Conservation (phyloP, 768 basidiomycete species). For the Lentinula raphanica region DNA sequence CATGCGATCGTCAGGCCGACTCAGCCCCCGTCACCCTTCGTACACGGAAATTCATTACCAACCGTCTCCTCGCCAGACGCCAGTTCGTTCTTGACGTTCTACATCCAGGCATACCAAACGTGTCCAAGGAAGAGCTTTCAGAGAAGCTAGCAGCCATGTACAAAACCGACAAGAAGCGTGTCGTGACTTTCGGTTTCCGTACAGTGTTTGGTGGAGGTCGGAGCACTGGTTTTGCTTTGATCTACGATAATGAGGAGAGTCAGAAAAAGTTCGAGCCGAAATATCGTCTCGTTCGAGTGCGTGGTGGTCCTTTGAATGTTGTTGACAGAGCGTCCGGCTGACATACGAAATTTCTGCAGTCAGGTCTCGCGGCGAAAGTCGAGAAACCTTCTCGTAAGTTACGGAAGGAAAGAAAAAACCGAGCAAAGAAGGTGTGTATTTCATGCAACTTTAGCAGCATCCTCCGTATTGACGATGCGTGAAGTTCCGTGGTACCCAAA, state of each 20-base stretch:
- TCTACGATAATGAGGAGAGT: constrained; percentile 92
- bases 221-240: constrained; percentile 94
- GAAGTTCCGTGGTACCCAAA: constrained; percentile 93
- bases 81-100: constrained; percentile 95
- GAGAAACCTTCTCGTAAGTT: constrained; percentile 93
- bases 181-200: constrained; percentile 90
- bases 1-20: constrained; percentile 54
- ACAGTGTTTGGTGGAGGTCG: constrained; percentile 98
- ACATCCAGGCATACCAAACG: constrained; percentile 93
- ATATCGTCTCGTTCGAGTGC: constrained; percentile 88
- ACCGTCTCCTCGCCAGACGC: constrained; percentile 91
- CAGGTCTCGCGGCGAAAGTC: constrained; percentile 67
- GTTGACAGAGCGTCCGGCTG: not conserved
- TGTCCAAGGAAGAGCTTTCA: constrained; percentile 85
- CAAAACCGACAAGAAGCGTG: constrained; percentile 87
- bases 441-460: constrained; percentile 1
- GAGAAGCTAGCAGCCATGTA: constrained; percentile 91
- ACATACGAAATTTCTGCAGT: constrained; percentile 33
- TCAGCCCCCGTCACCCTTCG: constrained; percentile 86
- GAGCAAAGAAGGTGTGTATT: constrained; percentile 87
- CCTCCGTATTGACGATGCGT: constrained; percentile 13
- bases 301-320: constrained; percentile 24
- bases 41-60: constrained; percentile 99
- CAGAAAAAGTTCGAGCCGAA: constrained; percentile 98
- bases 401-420: constrained; percentile 99